Evolutionary conservation across 208 protist genomes (phyloP).

Genomic region (Crithidia brevicula): DNA sequence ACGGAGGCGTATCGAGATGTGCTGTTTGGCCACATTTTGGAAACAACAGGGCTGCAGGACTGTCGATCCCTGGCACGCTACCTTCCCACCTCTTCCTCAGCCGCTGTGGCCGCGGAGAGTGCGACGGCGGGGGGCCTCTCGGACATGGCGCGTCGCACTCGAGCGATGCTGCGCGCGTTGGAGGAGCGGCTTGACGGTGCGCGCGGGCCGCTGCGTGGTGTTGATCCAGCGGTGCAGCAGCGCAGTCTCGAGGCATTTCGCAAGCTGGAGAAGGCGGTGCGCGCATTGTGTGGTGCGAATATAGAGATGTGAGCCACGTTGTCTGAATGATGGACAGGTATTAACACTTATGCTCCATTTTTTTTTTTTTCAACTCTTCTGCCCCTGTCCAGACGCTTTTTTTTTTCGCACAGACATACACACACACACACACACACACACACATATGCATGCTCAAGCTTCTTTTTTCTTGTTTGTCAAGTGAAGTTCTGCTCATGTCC

Average conservation of each 20-base stretch:
- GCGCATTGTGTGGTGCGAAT: constrained; percentile 11
- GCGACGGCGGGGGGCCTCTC: neutral
- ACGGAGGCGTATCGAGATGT: constrained; percentile 53
- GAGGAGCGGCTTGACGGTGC: constrained; percentile 24
- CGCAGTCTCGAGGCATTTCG: constrained; percentile 29
- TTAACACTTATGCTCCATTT: too few relatives aligned
- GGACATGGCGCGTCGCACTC: constrained; percentile 19
- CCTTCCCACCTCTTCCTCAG: constrained; percentile 11
- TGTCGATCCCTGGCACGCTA: constrained; percentile 11
- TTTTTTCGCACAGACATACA: too few relatives aligned
- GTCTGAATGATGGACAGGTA: neutral
- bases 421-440: too few relatives aligned
- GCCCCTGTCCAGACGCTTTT: too few relatives aligned
- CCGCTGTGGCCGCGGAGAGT: too few relatives aligned
- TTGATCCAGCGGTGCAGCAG: constrained; percentile 19
- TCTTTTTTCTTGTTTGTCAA: too few relatives aligned
- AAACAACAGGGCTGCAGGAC: constrained; percentile 27
- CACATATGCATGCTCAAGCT: too few relatives aligned
- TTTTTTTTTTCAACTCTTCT: too few relatives aligned
- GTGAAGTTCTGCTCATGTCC: too few relatives aligned
- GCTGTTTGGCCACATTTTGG: constrained; percentile 48
- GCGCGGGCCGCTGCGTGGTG: neutral
- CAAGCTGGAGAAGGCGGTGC: constrained; percentile 26
- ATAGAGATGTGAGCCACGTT: neutral
- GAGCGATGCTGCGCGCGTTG: constrained; percentile 32